These are phyloP conservation scores for Aspergillus ostianus DNA, from an alignment of 495 filamentous ascomycete genomes.

Conservation along the genomic window DNA sequence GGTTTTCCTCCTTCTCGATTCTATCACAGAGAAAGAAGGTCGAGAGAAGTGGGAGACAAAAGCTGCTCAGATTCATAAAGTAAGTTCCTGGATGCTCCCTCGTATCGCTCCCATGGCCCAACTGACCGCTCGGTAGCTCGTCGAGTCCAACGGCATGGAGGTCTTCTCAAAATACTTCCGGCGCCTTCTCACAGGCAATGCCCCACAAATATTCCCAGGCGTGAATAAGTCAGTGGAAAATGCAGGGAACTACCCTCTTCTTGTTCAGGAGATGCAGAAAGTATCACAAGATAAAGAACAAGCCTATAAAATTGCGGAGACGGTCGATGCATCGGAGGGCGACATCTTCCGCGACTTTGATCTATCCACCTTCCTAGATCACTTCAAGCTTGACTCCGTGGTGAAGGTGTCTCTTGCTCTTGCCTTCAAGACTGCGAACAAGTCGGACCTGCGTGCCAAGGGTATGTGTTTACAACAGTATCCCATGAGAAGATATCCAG, in stretches of 20 bases:
- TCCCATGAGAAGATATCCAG: slow-evolving; percentile 17
- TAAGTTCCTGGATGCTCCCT: slow-evolving; percentile 37
- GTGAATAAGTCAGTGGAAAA: slow-evolving; percentile 67
- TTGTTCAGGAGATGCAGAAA: slow-evolving; percentile 83
- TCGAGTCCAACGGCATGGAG: slow-evolving; percentile 96
- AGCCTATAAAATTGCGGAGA: slow-evolving; percentile 86
- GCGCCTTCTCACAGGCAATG: slow-evolving; percentile 80
- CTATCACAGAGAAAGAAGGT: slow-evolving; percentile 87
- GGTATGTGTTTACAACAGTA: slow-evolving; percentile 53
- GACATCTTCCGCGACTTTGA: slow-evolving; percentile 95
- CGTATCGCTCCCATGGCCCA: background rate
- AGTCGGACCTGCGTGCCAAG: slow-evolving; percentile 81
- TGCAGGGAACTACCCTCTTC: slow-evolving; percentile 74
- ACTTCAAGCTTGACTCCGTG: slow-evolving; percentile 86
- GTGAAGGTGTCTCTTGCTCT: slow-evolving; percentile 86
- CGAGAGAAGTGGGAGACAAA: slow-evolving; percentile 92
- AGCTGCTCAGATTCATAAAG: slow-evolving; percentile 86
- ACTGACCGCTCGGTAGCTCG: slow-evolving; percentile 54
- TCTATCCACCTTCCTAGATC: slow-evolving; percentile 84
- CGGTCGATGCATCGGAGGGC: slow-evolving; percentile 80
- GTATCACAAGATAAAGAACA: slow-evolving; percentile 75
- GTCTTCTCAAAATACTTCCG: slow-evolving; percentile 90
- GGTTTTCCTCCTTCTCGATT: slow-evolving; percentile 88
- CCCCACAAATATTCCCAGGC: slow-evolving; percentile 78
- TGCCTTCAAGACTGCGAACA: slow-evolving; percentile 77